A percentile compares a stretch with the other conserved stretches of the same genome.
These are phyloP conservation scores for Pseudophaeomoniella oleicola DNA, from an alignment of 2,329 filamentous ascomycete species.

Conservation along the genomic window DNA sequence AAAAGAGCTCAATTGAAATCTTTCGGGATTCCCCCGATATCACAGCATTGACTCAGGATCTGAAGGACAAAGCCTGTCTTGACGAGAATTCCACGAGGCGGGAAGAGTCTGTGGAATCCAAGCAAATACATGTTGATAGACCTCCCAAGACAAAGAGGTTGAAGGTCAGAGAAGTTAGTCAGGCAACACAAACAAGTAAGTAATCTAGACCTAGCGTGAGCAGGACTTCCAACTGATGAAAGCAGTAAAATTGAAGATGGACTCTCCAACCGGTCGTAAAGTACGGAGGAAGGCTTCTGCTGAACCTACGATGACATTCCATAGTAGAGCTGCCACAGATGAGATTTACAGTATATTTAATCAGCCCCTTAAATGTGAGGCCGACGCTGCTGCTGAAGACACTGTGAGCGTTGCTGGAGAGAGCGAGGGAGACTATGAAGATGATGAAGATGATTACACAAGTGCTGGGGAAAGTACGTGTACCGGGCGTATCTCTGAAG, in stretches of 20 bases:
- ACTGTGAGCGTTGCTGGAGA: constrained; percentile 37
- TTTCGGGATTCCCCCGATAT: background rate
- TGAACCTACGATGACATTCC: constrained; percentile 96
- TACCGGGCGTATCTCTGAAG: constrained; percentile 54
- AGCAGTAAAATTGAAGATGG: constrained; percentile 83
- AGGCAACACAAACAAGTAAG: constrained; percentile 81
- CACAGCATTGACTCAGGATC: constrained; percentile 7
- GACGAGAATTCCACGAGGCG: constrained; percentile 10
- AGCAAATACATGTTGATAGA: constrained; percentile 14
- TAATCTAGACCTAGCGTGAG: background rate
- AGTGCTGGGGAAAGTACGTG: constrained; percentile 74
- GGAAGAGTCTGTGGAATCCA: constrained; percentile 7
- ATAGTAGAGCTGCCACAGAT: constrained; percentile 87
- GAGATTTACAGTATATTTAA: constrained; percentile 98
- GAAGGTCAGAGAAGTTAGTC: constrained; percentile 69
- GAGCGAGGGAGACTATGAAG: constrained; percentile 49
- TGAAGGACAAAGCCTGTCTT: constrained; percentile 18
- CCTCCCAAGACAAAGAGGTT: constrained; percentile 47
- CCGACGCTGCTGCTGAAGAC: constrained; percentile 23
- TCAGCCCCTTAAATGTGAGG: constrained; percentile 51
- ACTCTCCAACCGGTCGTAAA: constrained; percentile 76
- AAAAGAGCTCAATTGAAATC: background rate
- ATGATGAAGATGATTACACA: constrained; percentile 63
- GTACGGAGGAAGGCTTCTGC: constrained; percentile 59
- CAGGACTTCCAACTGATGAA: constrained; percentile 2